Evolutionary conservation across 1,139 yeast species (phyloP).

Genomic region (Sugiyamaella neomexicana): DNA sequence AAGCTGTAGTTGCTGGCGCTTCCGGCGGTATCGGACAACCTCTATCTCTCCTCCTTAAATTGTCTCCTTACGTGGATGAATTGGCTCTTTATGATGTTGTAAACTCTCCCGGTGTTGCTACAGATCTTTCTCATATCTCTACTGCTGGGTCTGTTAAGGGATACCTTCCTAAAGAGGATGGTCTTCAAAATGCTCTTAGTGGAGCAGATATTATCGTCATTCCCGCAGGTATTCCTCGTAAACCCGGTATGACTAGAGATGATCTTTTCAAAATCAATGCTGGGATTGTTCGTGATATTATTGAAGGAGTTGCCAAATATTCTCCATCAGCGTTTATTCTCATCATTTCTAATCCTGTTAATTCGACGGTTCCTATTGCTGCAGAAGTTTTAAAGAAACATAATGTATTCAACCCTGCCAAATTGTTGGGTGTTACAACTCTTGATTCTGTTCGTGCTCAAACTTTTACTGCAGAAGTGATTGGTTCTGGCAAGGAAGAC

Average conservation of each 20-base stretch:
- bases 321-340: constrained; percentile 86
- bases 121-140: constrained; percentile 92
- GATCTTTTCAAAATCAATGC: constrained; percentile 98
- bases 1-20: constrained; percentile 90
- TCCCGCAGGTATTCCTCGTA: constrained; percentile 99
- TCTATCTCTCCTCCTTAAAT: constrained; percentile 81
- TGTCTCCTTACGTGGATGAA: constrained; percentile 81
- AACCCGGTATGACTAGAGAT: constrained; percentile 97
- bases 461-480: constrained; percentile 78
- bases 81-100: constrained; percentile 88
- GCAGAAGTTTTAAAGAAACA: constrained; percentile 87
- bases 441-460: constrained; percentile 92
- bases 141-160: constrained; percentile 81
- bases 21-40: constrained; percentile 99
- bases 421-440: constrained; percentile 95
- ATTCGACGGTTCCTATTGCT: constrained; percentile 97
- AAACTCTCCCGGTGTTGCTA: constrained; percentile 96
- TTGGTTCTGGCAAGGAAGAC: constrained; percentile 59
- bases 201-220: constrained; percentile 87
- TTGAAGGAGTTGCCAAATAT: constrained; percentile 81
- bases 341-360: constrained; percentile 95
- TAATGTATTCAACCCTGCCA: constrained; percentile 88
- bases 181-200: constrained; percentile 71
- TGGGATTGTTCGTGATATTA: constrained; percentile 88
- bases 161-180: constrained; percentile 82